These are phyloP conservation scores for Paramecium caudatum DNA, from an alignment of 73 alveolate species.

Conservation along the genomic window DNA sequence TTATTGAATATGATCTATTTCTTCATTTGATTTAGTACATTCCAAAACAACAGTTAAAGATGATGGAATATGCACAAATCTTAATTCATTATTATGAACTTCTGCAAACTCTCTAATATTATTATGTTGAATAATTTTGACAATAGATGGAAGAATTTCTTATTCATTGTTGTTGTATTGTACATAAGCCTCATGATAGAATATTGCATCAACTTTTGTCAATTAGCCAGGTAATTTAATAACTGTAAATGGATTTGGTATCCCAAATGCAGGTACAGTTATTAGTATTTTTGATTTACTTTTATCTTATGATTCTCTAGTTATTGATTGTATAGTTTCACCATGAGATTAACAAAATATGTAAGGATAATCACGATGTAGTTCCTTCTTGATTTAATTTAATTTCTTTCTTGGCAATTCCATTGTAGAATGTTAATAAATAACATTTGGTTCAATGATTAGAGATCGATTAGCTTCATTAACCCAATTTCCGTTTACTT, in stretches of 20 bases:
- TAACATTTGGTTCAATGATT: conserved; percentile 80
- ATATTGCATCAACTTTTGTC: conserved; percentile 4
- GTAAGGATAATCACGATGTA: conserved; percentile 60
- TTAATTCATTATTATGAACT: background rate
- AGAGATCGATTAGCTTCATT: conserved; percentile 40
- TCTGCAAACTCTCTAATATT: conserved; percentile 68
- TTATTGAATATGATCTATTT: background rate
- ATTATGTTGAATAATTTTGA: conserved; percentile 37
- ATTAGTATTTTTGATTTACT: conserved; percentile 21
- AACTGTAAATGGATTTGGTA: background rate
- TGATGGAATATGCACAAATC: conserved; percentile 48
- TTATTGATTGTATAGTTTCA: conserved; percentile 31
- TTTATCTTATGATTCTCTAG: conserved; percentile 54
- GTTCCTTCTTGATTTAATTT: conserved; percentile 30
- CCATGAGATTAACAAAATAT: conserved; percentile 46
- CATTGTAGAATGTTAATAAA: conserved; percentile 61
- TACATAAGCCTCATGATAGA: conserved; percentile 2
- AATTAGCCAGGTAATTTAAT: conserved; percentile 41
- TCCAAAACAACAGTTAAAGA: conserved; percentile 60
- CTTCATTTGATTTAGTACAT: background rate
- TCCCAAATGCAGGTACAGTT: conserved; percentile 34
- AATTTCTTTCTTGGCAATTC: conserved; percentile 34
- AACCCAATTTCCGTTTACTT: conserved; percentile 87
- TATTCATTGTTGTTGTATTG: conserved; percentile 2
- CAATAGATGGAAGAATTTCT: background rate